Percentiles rank a stretch among this genome's conserved stretches.
These are phyloP conservation scores for Termitomyces sp. DNA, from an alignment of 768 basidiomycete genomes.

Conservation along the genomic window DNA sequence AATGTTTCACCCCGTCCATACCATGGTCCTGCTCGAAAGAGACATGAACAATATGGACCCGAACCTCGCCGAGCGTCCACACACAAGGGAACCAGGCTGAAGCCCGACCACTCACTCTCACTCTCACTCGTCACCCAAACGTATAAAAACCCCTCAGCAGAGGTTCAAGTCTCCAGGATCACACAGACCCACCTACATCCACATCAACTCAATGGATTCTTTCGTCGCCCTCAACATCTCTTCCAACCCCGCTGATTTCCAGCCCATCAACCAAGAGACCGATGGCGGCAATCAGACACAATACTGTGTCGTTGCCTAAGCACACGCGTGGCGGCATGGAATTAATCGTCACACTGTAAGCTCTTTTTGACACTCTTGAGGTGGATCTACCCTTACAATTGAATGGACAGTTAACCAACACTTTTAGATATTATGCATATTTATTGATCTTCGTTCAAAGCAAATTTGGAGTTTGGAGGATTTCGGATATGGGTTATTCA, in stretches of 20 bases:
- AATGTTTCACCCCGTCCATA: neutral
- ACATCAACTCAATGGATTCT: too few species aligned
- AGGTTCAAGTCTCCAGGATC: neutral
- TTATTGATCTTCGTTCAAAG: neutral
- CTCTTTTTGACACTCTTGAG: too few species aligned
- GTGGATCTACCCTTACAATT: neutral
- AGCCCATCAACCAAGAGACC: too few species aligned
- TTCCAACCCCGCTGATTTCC: too few species aligned
- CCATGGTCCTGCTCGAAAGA: neutral
- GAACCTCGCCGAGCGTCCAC: neutral
- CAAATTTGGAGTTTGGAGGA: neutral
- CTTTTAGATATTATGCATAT: neutral
- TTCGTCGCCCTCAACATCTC: too few species aligned
- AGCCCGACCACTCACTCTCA: too few species aligned
- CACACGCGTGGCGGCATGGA: too few species aligned
- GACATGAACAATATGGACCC: neutral
- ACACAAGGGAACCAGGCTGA: neutral
- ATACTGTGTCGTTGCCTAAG: too few species aligned
- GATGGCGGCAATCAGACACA: too few species aligned
- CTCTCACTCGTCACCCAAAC: neutral
- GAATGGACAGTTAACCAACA: neutral
- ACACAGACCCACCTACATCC: neutral
- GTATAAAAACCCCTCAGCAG: neutral
- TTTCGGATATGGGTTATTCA: neutral
- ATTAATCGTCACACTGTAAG: too few species aligned